phyloP scores from a whole-genome alignment of 1,284 basidiomycete species.

The Inonotus hispidus region DNA sequence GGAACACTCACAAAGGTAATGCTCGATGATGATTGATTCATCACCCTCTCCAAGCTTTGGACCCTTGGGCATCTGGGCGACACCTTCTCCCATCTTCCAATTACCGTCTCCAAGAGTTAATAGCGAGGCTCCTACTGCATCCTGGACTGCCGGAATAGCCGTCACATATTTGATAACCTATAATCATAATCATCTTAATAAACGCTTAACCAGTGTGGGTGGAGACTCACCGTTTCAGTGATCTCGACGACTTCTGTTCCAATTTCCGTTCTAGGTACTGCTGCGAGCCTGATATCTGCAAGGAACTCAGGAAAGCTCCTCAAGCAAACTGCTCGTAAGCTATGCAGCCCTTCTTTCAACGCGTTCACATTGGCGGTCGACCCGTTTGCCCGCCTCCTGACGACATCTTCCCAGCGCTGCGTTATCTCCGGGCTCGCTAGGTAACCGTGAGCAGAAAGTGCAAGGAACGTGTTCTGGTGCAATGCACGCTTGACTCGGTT shows the following conservation, averaged over 20 bases:
- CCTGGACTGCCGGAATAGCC: conserved; percentile 59
- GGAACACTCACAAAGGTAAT: conserved; percentile 51
- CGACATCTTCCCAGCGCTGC: conserved; percentile 60
- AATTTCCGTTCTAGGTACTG: conserved; percentile 39
- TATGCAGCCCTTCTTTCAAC: conserved; percentile 59
- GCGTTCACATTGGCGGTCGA: conserved; percentile 53
- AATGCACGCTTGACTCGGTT: conserved; percentile 73
- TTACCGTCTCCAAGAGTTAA: conserved; percentile 74
- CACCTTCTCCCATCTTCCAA: conserved; percentile 83
- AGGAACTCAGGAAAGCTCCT: conserved; percentile 77
- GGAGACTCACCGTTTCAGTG: conserved; percentile 46
- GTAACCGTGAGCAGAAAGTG: conserved; percentile 53
- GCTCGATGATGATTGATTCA: conserved; percentile 60
- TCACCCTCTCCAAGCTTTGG: conserved; percentile 45
- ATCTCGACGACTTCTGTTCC: conserved; percentile 62
- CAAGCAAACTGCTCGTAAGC: conserved; percentile 60
- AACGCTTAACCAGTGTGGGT: background rate
- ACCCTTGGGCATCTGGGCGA: conserved; percentile 48
- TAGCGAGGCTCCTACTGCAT: conserved; percentile 58
- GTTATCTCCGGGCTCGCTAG: conserved; percentile 31
- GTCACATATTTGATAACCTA: conserved; percentile 49
- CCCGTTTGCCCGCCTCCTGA: conserved; percentile 40
- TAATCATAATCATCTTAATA: background rate
- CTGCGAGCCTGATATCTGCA: conserved; percentile 65
- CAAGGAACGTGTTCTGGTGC: conserved; percentile 81